Base-by-base conservation (phyloP, 2,329 filamentous ascomycete genomes). In the Ascochyta pisi region DNA sequence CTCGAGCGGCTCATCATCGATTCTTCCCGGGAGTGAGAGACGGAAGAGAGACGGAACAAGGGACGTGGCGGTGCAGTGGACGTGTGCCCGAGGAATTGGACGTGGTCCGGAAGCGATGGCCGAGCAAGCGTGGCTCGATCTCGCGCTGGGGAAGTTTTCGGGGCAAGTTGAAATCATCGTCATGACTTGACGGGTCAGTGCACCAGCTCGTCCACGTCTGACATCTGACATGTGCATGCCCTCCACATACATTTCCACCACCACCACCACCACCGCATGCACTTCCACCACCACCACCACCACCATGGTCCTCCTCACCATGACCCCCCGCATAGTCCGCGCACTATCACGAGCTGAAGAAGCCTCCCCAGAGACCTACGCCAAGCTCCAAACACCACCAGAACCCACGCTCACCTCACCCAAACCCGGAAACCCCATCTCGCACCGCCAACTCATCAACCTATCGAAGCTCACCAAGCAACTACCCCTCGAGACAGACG, bases 301-400 rank as follows among this genome's bases (percentile, higher is more conserved):
- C 44, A 23, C 39, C 44, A 94, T 94, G 90, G 89, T 93, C 16
- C 81, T 90, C 39, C 85, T 95, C 38, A 90, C 87, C n/a, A 89
- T 92, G 81, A 93, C 89, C 4, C 74, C 84, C 65, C 79, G 84
- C 64, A 85, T 91, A 27, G 84, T 88, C 76, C 85, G 86, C 72
- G 88, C 83, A 0, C 69, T 93, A 10, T 66, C 79, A 15, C 73
- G 65, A 55, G 73, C 73, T 56, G 58, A 57, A 37, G 38, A 58
- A 43, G 16, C 58, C 41, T 57, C 56, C 10, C 58, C 63, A 7
- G 65, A 67, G 15, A 63, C 66, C 7, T 51, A 67, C 37, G 42
- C 53, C 2, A 60, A 65, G 37, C 66, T 74, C 6, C 69, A 63
- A 43, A 55, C 44, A 43, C 71, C 62, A 23, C 57, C 66, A 19